Base-by-base conservation (phyloP, 2,329 filamentous ascomycete species). In the Purpureocillium takamizusanense region DNA sequence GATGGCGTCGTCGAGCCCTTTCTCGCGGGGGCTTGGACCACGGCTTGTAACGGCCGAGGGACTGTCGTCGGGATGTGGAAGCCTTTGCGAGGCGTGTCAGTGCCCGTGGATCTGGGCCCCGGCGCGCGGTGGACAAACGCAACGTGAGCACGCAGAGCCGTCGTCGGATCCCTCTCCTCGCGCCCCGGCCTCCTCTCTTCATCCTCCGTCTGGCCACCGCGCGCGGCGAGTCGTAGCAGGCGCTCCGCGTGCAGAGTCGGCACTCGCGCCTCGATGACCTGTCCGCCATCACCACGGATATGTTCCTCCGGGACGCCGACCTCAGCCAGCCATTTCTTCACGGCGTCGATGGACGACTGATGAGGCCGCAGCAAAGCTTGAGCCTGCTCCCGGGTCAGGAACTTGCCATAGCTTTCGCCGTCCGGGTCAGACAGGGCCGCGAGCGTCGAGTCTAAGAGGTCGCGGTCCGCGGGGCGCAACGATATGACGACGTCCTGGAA, bases 391-490 rank as follows among this genome's bases (percentile, higher is more conserved):
- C 66, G 62, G 13, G 60, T 55, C 46, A 74, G 62, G 45, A 74
- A 64, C 32, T 64, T 59, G 14, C 73, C 71, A 42, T 75, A 75
- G 14, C 57, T 61, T 1, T 51, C 40, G 40, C 68, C 60, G 4
- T 53, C 57, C 0, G 72, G 72, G 1, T 70, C 67, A 2, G 71
- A 72, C 45, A 75, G 64, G 16, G 69, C 59, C 32, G 65, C 45
- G 10, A 76, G 55, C 2, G 64, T 61, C 35, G 62, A 53, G 39
- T 72, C 69, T 18, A 76, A 40, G 3, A 48, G 32, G 1, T 49
- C 33, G 1, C 44, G 39, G 29, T 52, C 46, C 6, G 10, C 21
- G 21, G 21, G 6, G 21, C 21, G 21, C 21, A 25, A 10, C 21
- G 6, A 25, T 25, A 25, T 25, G 21, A 25, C 21, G 21, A 25